Base-by-base conservation (phyloP, 805 yeast genomes). In the Nakazawaea holstii region DNA sequence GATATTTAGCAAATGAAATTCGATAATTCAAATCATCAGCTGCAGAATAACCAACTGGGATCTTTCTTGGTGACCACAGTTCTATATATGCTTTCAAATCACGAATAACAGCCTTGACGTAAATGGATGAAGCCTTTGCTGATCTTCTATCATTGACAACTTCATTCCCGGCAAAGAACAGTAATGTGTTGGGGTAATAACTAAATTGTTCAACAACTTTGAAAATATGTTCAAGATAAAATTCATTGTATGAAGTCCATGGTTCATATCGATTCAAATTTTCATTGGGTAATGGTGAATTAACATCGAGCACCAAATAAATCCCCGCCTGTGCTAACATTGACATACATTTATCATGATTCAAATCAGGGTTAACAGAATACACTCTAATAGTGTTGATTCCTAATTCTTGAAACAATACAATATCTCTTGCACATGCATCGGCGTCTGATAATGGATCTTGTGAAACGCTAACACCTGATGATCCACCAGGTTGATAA, bases 11-110 rank as follows among this genome's bases (percentile, higher is more conserved):
- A 41, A 91, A 72, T 0, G 96, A 76, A 8, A 78, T 76, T 57
- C 98, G 73, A 64, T 78, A 91, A 44, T 73, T 66, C 50, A 91
- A 72, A 59, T 91, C 97, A 66, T 92, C 98, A 1, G 97, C 98
- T 0, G 98, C 97, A 0, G 97, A 89, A 62, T 92, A 92, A 0
- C 98, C 98, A 33, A 92, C 87, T 0, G 98, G 98, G 14, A 92
- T 77, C 11, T 59, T 58, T 47, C 99, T 74, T 1, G 80, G 75
- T 3, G 80, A 65, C 56, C 87, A 78, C 27, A 61, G 56, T 8
- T 67, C 60, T 51, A 88, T 81, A 60, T 85, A 92, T 28, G 67
- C 67, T 62, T 91, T 91, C 69, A 92, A 76, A 65, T 92, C 97
- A 42, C 92, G 72, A 5, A 89, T 71, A 28, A 91, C 74, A 0